Evolutionary conservation across 2,329 filamentous ascomycete genomes (phyloP).

Genomic region (Epichloe bromicola): DNA sequence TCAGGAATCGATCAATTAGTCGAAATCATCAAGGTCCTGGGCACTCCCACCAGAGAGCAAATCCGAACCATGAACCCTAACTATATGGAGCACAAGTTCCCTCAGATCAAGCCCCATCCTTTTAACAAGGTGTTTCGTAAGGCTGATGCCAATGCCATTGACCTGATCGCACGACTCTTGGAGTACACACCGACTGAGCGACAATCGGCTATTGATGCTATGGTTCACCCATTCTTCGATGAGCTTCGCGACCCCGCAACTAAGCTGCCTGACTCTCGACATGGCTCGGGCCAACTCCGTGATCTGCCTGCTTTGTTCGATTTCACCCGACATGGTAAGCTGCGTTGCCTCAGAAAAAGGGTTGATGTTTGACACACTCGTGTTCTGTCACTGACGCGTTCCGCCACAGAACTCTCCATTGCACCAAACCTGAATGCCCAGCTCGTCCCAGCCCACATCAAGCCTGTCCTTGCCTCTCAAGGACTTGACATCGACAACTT

Average conservation of each 20-base stretch:
- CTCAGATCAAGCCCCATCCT: conserved; percentile 97
- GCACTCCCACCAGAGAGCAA: conserved; percentile 91
- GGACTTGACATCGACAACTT: conserved; percentile 92
- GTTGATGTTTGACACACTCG: background rate
- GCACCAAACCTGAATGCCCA: conserved; percentile 74
- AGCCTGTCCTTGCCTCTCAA: conserved; percentile 56
- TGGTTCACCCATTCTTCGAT: conserved; percentile 98
- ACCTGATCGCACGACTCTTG: conserved; percentile 82
- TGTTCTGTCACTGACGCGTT: background rate
- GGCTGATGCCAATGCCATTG: conserved; percentile 83
- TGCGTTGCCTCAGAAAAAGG: background rate
- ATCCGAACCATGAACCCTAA: conserved; percentile 99
- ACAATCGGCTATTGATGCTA: conserved; percentile 83
- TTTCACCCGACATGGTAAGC: conserved; percentile 84
- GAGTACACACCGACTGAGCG: conserved; percentile 98
- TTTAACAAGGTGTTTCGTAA: conserved; percentile 99
- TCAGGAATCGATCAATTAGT: conserved; percentile 97
- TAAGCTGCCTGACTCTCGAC: conserved; percentile 84
- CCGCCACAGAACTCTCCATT: conserved; percentile 76
- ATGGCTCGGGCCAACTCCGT: conserved; percentile 64
- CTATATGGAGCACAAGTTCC: conserved; percentile 99
- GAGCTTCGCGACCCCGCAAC: conserved; percentile 87
- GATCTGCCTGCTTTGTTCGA: conserved; percentile 85
- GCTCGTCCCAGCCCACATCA: conserved; percentile 75
- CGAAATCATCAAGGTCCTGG: conserved; percentile 98